phyloP scores from a whole-genome alignment of 768 basidiomycete species.

The Phanerochaete carnosa region DNA sequence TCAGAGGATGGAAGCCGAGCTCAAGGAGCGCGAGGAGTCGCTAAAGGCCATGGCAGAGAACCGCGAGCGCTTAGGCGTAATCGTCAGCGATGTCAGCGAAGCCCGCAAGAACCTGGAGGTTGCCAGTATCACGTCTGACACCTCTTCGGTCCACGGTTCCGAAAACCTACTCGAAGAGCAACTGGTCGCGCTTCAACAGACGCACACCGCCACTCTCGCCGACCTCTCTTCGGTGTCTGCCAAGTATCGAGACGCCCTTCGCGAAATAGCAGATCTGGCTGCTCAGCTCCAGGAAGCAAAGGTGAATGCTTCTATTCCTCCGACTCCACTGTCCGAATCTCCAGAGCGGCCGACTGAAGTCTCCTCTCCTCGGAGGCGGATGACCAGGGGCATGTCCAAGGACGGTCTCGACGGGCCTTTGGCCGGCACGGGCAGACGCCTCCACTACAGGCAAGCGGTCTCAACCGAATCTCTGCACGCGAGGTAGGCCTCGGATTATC shows the following conservation, averaged over 20 bases:
- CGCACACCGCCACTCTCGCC: slow-evolving; percentile 73
- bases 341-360: slow-evolving; percentile 45
- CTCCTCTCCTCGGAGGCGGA: slow-evolving; percentile 47
- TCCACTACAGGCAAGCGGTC: slow-evolving; percentile 87
- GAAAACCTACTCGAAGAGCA: slow-evolving; percentile 53
- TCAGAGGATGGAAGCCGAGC: slow-evolving; percentile 70
- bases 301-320: slow-evolving; percentile 48
- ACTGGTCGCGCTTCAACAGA: slow-evolving; percentile 73
- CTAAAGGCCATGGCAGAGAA: slow-evolving; percentile 66
- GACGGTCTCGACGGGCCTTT: slow-evolving; percentile 47
- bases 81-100: slow-evolving; percentile 68
- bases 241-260: slow-evolving; percentile 87
- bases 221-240: slow-evolving; percentile 74
- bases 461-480: slow-evolving; percentile 85
- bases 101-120: slow-evolving; percentile 68
- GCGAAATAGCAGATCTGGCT: slow-evolving; percentile 90
- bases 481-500: slow-evolving; percentile 49
- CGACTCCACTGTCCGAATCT: slow-evolving; percentile 31
- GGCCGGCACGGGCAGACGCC: slow-evolving; percentile 55
- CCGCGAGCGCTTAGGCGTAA: slow-evolving; percentile 58
- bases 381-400: slow-evolving; percentile 45
- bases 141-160: slow-evolving; percentile 21
- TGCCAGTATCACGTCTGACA: slow-evolving; percentile 23
- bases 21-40: slow-evolving; percentile 76
- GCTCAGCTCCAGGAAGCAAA: slow-evolving; percentile 88